Percentiles rank a stretch among this genome's conserved stretches.
Conservation (phyloP, 169 alveolate species). For the Toxoplasma gondii region DNA sequence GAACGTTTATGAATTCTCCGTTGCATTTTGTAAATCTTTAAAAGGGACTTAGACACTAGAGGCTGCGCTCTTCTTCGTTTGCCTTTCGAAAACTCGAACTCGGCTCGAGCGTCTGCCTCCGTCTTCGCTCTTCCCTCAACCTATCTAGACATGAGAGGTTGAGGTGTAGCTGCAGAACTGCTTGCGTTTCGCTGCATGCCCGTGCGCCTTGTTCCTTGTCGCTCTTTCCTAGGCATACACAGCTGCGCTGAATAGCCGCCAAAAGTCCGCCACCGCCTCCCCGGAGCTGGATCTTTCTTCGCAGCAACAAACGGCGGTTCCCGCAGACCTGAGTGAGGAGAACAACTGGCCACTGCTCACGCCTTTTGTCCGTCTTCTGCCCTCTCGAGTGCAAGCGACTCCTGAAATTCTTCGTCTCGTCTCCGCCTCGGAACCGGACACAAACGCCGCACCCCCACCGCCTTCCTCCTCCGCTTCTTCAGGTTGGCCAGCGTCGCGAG, state of each 20-base stretch:
- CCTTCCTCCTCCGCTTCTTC: too few relatives aligned
- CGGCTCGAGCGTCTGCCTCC: too few relatives aligned
- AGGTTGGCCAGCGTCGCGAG: background rate
- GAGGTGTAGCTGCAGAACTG: too few relatives aligned
- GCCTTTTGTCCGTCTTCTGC: conserved; percentile 19
- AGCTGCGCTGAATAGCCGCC: background rate
- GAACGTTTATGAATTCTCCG: background rate
- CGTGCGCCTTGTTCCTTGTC: background rate
- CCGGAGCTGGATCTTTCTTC: background rate
- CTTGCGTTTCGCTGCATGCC: too few relatives aligned
- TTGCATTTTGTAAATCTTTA: background rate
- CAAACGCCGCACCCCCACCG: too few relatives aligned
- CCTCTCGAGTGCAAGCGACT: background rate
- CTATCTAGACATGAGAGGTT: too few relatives aligned
- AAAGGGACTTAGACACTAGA: too few relatives aligned
- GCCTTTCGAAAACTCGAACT: too few relatives aligned
- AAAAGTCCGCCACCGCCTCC: background rate
- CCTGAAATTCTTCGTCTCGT: background rate
- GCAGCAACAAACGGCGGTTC: background rate
- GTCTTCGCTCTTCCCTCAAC: too few relatives aligned
- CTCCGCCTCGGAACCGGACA: background rate
- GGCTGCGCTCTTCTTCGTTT: too few relatives aligned
- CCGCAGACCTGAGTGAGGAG: background rate
- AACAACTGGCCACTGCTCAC: background rate
- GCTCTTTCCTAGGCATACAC: background rate